Conservation (phyloP, 768 basidiomycete species). For the Polyporus arcularius region DNA sequence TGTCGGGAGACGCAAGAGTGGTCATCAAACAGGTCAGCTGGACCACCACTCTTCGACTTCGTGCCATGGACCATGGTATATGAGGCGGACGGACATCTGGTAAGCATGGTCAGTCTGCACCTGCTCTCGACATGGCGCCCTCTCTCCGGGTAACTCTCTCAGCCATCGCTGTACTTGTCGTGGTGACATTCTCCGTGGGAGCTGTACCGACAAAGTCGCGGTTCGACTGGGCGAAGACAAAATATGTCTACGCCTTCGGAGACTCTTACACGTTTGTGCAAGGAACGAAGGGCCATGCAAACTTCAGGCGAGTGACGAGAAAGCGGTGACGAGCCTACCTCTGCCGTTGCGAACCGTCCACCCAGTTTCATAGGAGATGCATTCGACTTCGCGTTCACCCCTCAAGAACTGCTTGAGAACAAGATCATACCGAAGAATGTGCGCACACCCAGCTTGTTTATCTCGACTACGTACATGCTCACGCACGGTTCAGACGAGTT, state of each 20-base stretch:
- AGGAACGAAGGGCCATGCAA: conserved; percentile 48
- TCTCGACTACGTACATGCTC: not conserved
- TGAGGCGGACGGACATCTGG: not conserved
- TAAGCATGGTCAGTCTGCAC: not conserved
- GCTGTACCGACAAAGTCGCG: not conserved
- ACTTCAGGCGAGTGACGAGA: conserved; percentile 42
- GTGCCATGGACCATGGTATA: not conserved
- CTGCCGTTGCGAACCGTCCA: not conserved
- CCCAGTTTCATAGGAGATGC: conserved; percentile 53
- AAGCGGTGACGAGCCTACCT: not conserved
- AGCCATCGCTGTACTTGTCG: not conserved
- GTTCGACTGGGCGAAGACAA: conserved; percentile 46
- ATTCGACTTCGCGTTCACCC: conserved; percentile 42
- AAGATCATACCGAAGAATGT: conserved; percentile 50
- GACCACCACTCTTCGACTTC: not conserved
- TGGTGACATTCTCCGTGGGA: not conserved
- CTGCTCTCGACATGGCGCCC: not conserved
- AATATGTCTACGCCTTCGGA: conserved; percentile 54
- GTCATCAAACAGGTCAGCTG: not conserved
- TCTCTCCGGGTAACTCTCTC: not conserved
- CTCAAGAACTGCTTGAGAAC: conserved; percentile 41
- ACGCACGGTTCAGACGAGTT: conserved; percentile 44
- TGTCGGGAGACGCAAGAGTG: not conserved
- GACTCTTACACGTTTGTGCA: conserved; percentile 60
- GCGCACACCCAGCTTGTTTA: conserved; percentile 3